A percentile compares a stretch with the other conserved stretches of the same genome.
These are phyloP conservation scores for Globisporangium polare DNA, from an alignment of 352 stramenopile species.

Conservation along the genomic window DNA sequence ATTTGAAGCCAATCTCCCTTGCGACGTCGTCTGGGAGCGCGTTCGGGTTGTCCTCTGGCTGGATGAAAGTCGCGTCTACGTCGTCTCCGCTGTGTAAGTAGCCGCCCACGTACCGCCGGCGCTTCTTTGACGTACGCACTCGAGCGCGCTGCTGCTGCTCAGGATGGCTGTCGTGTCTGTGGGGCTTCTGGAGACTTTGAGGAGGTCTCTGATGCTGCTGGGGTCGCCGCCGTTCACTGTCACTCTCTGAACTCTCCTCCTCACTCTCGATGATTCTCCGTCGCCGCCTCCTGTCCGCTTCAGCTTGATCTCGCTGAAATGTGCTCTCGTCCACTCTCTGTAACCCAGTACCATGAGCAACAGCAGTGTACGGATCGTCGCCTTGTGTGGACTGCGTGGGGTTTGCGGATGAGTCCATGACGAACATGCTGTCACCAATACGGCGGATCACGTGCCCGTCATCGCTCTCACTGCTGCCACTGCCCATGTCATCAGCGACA, in stretches of 20 bases:
- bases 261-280: conserved; percentile 24
- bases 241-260: conserved; percentile 10
- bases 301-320: neutral
- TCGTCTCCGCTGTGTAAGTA: conserved; percentile 59
- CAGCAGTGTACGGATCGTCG: neutral
- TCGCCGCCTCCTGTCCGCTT: neutral
- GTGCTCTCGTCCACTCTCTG: neutral
- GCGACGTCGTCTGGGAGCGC: conserved; percentile 76
- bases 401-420: conserved; percentile 4
- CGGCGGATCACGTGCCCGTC: neutral
- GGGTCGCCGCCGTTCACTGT: neutral
- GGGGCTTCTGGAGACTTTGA: neutral
- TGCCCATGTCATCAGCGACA: neutral
- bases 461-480: neutral
- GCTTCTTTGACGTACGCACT: conserved; percentile 18
- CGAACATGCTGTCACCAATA: conserved; percentile 6
- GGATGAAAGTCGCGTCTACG: conserved; percentile 70
- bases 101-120: conserved; percentile 59
- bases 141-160: conserved; percentile 17
- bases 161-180: neutral
- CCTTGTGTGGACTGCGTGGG: neutral
- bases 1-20: conserved; percentile 47
- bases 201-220: neutral
- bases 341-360: neutral
- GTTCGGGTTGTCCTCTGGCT: conserved; percentile 74